Base-by-base conservation (phyloP, 805 yeast genomes). In the Saccharomycopsis olivae region DNA sequence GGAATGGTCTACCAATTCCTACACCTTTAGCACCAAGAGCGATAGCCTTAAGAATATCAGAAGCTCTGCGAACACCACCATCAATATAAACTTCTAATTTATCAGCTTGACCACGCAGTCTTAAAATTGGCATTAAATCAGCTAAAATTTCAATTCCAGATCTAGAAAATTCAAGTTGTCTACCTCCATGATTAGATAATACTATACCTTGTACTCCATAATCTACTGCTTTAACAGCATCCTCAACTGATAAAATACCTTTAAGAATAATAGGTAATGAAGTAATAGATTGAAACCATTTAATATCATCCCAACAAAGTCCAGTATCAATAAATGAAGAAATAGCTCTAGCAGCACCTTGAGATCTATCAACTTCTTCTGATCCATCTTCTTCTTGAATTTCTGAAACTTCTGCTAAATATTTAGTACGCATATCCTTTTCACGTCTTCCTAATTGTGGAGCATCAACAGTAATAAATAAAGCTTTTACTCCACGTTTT, bases 401-500 rank as follows among this genome's bases (percentile, higher is more conserved):
- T 55, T 66, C 67, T 11, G 70, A 58, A 11, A 57, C 48, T 29
- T 64, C 68, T 29, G 63, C 71, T 15, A 63, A 58, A 46, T 71
- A 71, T 54, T 81, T 80, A 25, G 94, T 79, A 9, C 78, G 58
- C 24, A 75, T 57, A 41, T 86, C 95, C 58, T 85, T 87, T 58
- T 88, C 96, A 51, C 96, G 74, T 47, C 92, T 74, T 11, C 96
- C 96, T 32, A 87, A 66, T 46, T 82, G 80, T 5, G 96, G 96
- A 0, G 96, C 95, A 64, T 87, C 96, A 5, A 85, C 95, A 0
- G 96, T 87, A 48, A 87, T 74, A 54, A 86, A 86, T 25, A 87
- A 64, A 3, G 92, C 95, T 51, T 78, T 78, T 57, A 83, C 69
- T 1, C 94, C 94, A 40, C 81, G 62, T 37, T 62, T 53, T 55